Percentiles rank a stretch among this genome's conserved stretches.
Evolutionary conservation across 129 eudicot species (phyloP).

Genomic region (Lactuca saligna): DNA sequence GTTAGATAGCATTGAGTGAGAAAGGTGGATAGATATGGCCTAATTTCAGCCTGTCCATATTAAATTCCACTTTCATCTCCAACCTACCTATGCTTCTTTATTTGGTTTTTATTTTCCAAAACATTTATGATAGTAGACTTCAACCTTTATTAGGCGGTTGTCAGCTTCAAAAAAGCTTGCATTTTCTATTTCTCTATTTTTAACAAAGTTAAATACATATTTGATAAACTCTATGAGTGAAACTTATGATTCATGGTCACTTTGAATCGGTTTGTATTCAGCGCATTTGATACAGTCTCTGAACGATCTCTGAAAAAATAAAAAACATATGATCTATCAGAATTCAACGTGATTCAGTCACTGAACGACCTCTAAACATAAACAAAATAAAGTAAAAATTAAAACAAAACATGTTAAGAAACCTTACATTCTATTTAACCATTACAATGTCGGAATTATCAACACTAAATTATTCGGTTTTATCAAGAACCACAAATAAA

Average conservation of each 20-base stretch:
- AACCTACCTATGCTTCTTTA: slow-evolving; percentile 39
- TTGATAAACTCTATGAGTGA: neutral
- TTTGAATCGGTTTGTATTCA: too few relatives aligned
- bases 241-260: too few relatives aligned
- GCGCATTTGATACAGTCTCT: too few relatives aligned
- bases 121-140: neutral
- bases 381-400: too few relatives aligned
- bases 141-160: slow-evolving; percentile 36
- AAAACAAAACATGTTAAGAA: too few relatives aligned
- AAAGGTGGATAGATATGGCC: slow-evolving; percentile 40
- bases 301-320: too few relatives aligned
- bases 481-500: neutral
- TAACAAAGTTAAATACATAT: neutral
- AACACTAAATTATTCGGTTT: too few relatives aligned
- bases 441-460: too few relatives aligned
- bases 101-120: slow-evolving; percentile 29
- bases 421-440: too few relatives aligned
- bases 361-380: too few relatives aligned
- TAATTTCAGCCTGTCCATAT: slow-evolving; percentile 39
- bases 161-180: slow-evolving; percentile 34
- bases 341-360: too few relatives aligned
- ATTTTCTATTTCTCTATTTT: slow-evolving; percentile 3
- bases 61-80: slow-evolving; percentile 44
- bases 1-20: slow-evolving; percentile 44
- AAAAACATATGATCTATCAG: too few relatives aligned